Conservation (phyloP, 495 filamentous ascomycete species). For the Annulohypoxylon moriforme region DNA sequence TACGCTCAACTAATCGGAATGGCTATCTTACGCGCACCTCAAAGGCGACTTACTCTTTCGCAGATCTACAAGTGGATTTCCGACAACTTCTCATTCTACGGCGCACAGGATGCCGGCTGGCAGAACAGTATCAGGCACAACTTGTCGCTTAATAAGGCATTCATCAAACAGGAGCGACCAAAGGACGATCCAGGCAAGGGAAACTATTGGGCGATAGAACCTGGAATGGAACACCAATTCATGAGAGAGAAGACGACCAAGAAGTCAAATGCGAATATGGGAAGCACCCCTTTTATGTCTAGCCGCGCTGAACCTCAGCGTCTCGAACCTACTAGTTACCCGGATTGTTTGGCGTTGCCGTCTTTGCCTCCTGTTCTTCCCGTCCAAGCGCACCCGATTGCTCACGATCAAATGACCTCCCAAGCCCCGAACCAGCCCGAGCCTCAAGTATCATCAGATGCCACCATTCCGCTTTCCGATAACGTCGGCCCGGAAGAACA, state of each 20-base stretch:
- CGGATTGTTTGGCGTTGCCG: conserved; percentile 49
- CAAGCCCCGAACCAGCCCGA: conserved; percentile 43
- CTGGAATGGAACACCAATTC: conserved; percentile 88
- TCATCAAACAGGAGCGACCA: conserved; percentile 93
- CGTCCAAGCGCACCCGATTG: conserved; percentile 25
- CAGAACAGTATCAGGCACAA: conserved; percentile 99
- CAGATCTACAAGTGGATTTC: conserved; percentile 99
- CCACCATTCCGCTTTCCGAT: conserved; percentile 92
- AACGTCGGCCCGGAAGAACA: conserved; percentile 72
- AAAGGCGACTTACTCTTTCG: conserved; percentile 86
- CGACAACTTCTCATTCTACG: conserved; percentile 90
- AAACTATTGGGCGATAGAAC: conserved; percentile 95
- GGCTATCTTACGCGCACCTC: conserved; percentile 90
- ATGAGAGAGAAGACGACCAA: conserved; percentile 81
- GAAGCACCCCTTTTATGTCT: conserved; percentile 62
- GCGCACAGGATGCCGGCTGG: conserved; percentile 86
- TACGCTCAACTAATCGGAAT: conserved; percentile 97
- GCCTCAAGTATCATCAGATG: conserved; percentile 87
- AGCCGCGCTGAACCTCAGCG: conserved; percentile 56
- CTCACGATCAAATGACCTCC: conserved; percentile 26
- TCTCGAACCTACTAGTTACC: conserved; percentile 36
- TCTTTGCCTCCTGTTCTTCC: conserved; percentile 52
- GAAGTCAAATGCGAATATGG: conserved; percentile 57
- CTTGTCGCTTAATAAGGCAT: conserved; percentile 97
- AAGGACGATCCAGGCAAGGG: conserved; percentile 98